Base-by-base conservation (phyloP, 768 basidiomycete genomes). In the Calocybe gangraenosa region DNA sequence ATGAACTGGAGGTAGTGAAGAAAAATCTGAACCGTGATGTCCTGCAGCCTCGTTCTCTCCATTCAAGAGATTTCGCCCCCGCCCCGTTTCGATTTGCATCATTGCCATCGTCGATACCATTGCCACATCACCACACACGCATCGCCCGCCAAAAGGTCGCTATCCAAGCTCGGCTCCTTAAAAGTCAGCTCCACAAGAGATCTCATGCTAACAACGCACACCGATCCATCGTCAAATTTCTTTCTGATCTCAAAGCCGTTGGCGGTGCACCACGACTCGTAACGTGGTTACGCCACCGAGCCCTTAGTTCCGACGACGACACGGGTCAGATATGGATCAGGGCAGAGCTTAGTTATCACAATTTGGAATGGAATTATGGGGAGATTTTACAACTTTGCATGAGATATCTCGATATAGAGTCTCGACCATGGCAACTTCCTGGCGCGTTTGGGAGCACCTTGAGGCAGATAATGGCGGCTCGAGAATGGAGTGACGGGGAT, bases 371-470 rank as follows among this genome's bases (percentile, higher is more conserved):
- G 28, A 41, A 47, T 31, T 51, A 53, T 37, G 21, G 20, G 1
- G 38, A 53, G 35, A 34, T 51, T 15, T 25, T 56, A 7, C 36
- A 41, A 22, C 36, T 53, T 10, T 51, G 50, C 31, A 28, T 47
- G 5, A 21, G 36, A 23, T 22, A 49, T 30, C 35, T 48, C n/a
- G 37, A 38, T 11, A 11, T 38, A n/a, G 7, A n/a, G 15, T 4
- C 14, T 41, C 31, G n/a, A n/a, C 39, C 21, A 37, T 13, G 8
- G 17, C 28, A 30, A 11, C 7, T 44, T 44, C 22, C 48, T 50
- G 2, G 5, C 9, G 15, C 33, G 14, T 56, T 56, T 37, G 11
- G 30, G 14, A 10, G 44, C 10, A 36, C 33, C 20, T 35, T 54
- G 3, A 20, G 15, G 1, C 37, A 37, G 2, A 37, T 54, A 17